These are phyloP conservation scores for Botrytis fragariae DNA, from an alignment of 2,329 filamentous ascomycete genomes.

Conservation along the genomic window DNA sequence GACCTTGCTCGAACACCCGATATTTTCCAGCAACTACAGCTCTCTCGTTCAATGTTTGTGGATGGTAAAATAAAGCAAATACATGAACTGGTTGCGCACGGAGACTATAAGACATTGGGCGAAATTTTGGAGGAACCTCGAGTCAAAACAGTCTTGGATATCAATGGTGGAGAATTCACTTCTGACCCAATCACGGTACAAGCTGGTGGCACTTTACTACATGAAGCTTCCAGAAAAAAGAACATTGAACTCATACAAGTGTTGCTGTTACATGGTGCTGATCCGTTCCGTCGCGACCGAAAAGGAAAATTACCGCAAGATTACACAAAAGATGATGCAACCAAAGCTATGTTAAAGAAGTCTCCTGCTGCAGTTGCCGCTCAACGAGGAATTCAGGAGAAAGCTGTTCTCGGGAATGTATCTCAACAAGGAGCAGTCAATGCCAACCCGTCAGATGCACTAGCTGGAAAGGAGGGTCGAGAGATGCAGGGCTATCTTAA, in stretches of 20 bases:
- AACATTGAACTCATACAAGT: slow-evolving; percentile 87
- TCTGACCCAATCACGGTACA: slow-evolving; percentile 76
- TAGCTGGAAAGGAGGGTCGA: slow-evolving; percentile 79
- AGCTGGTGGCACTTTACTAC: slow-evolving; percentile 84
- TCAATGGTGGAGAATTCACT: slow-evolving; percentile 86
- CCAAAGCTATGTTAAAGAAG: slow-evolving; percentile 83
- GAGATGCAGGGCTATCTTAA: slow-evolving; percentile 99
- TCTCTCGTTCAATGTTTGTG: slow-evolving; percentile 84
- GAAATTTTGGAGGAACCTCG: slow-evolving; percentile 79
- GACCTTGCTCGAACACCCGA: slow-evolving; percentile 90
- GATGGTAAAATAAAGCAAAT: slow-evolving; percentile 83
- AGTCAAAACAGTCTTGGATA: slow-evolving; percentile 82
- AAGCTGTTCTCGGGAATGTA: slow-evolving; percentile 82
- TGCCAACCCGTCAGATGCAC: slow-evolving; percentile 55
- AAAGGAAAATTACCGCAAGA: slow-evolving; percentile 96
- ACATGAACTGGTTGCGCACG: slow-evolving; percentile 69
- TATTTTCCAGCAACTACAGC: slow-evolving; percentile 92
- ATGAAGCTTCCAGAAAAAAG: slow-evolving; percentile 86
- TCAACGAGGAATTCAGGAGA: slow-evolving; percentile 94
- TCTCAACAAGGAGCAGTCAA: slow-evolving; percentile 51
- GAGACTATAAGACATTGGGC: slow-evolving; percentile 76
- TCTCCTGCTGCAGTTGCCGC: slow-evolving; percentile 93
- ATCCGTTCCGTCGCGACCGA: slow-evolving; percentile 91
- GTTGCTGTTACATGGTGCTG: slow-evolving; percentile 87
- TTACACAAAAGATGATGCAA: slow-evolving; percentile 91